Percentiles rank a stretch among this genome's conserved stretches.
Conservation (phyloP, 164 flowering plant species). For the Akebia trifoliata region DNA sequence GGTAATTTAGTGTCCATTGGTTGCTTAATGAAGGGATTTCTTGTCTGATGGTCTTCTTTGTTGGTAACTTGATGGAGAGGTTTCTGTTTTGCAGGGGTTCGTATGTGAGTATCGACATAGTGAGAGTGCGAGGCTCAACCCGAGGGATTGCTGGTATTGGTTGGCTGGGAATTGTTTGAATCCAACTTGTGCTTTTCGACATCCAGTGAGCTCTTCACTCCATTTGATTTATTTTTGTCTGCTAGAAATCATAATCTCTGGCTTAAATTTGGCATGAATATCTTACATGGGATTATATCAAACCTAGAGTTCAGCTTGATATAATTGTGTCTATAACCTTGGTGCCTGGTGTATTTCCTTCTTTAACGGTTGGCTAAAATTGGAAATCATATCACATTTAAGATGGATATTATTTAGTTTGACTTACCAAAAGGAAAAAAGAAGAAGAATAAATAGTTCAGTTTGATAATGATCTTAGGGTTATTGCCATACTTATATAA, state of each 20-base stretch:
- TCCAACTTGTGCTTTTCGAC: constrained; percentile 66
- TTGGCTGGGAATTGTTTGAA: constrained; percentile 58
- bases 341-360: neutral
- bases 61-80: neutral
- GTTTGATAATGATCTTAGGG: too few relatives aligned
- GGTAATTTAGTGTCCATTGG: neutral
- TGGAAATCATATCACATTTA: neutral
- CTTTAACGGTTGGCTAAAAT: neutral
- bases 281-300: neutral
- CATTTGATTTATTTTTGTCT: neutral
- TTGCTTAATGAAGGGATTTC: neutral
- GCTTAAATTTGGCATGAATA: neutral
- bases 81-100: constrained; percentile 37
- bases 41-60: neutral
- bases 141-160: constrained; percentile 85
- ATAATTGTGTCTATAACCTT: neutral
- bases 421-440: too few relatives aligned
- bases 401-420: neutral
- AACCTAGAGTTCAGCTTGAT: neutral
- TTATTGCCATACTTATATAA: too few relatives aligned
- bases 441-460: too few relatives aligned
- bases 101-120: constrained; percentile 79
- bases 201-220: constrained; percentile 55
- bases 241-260: neutral
- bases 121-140: constrained; percentile 68